These are phyloP conservation scores for Mycocentrospora acerina DNA, from an alignment of 2,329 filamentous ascomycete species.

Conservation along the genomic window DNA sequence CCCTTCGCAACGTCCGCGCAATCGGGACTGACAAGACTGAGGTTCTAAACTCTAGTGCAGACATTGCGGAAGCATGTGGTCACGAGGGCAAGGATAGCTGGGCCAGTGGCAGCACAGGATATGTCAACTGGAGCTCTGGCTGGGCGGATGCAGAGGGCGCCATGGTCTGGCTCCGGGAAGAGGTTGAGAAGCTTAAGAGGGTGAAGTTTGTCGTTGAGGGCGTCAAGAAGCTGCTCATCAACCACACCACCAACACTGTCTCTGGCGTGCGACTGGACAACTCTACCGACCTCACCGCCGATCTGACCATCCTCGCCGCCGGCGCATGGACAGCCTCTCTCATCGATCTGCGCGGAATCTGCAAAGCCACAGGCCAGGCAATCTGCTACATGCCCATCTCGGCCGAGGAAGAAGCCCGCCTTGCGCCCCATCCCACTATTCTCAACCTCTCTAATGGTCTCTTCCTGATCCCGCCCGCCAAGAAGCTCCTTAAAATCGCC, in stretches of 20 bases:
- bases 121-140: conserved; percentile 71
- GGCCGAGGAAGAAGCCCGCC: conserved; percentile 64
- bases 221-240: conserved; percentile 46
- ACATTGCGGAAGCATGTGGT: conserved; percentile 44
- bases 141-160: conserved; percentile 77
- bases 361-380: conserved; percentile 78
- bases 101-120: conserved; percentile 62
- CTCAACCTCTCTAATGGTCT: conserved; percentile 71
- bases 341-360: conserved; percentile 74
- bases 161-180: conserved; percentile 64
- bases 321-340: conserved; percentile 84
- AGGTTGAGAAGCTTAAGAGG: conserved; percentile 57
- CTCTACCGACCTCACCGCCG: conserved; percentile 58
- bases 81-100: conserved; percentile 43
- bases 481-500: conserved; percentile 50
- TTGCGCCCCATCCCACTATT: conserved; percentile 69
- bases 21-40: conserved; percentile 44
- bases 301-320: conserved; percentile 76
- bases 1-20: conserved; percentile 37
- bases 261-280: conserved; percentile 61
- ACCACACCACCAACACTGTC: conserved; percentile 40
- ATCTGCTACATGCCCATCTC: conserved; percentile 77
- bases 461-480: conserved; percentile 70
- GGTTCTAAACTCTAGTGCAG: conserved; percentile 39
- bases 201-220: conserved; percentile 55